Conservation (phyloP, 1,139 yeast species). For the Yamadazyma jaroonii region DNA sequence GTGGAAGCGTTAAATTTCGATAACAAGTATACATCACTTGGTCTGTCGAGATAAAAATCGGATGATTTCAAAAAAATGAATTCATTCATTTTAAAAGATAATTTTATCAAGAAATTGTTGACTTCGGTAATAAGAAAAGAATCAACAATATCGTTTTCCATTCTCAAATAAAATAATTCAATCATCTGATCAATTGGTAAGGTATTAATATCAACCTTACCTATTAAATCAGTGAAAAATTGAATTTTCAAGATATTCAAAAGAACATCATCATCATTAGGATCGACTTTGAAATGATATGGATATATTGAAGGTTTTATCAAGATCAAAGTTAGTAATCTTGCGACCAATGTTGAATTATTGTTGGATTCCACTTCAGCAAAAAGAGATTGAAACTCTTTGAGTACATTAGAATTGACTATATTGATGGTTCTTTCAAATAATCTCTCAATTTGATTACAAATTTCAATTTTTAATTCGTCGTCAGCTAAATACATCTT, state of each 20-base stretch:
- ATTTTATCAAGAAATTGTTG: slow-evolving; percentile 15
- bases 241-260: slow-evolving; percentile 24
- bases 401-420: background rate
- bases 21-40: slow-evolving; percentile 22
- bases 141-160: slow-evolving; percentile 11
- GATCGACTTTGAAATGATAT: slow-evolving; percentile 7
- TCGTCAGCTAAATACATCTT: slow-evolving; percentile 3
- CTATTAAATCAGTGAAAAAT: slow-evolving; percentile 25
- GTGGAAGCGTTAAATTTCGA: slow-evolving; percentile 22
- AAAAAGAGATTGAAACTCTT: slow-evolving; percentile 7
- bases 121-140: slow-evolving; percentile 19
- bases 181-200: slow-evolving; percentile 7
- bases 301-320: slow-evolving; percentile 13
- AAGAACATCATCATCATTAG: slow-evolving; percentile 22
- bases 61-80: slow-evolving; percentile 9
- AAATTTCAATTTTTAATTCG: slow-evolving; percentile 3
- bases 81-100: slow-evolving; percentile 16
- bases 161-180: slow-evolving; percentile 12
- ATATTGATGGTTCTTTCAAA: background rate
- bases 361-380: slow-evolving; percentile 6
- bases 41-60: slow-evolving; percentile 11
- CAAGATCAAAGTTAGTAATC: slow-evolving; percentile 24
- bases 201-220: slow-evolving; percentile 3
- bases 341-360: slow-evolving; percentile 18
- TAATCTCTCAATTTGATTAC: slow-evolving; percentile 6